Evolutionary conservation across 2,329 filamentous ascomycete genomes (phyloP), one percentile per base, ranked within the genome.

Genomic region (Fusarium sp.): DNA sequence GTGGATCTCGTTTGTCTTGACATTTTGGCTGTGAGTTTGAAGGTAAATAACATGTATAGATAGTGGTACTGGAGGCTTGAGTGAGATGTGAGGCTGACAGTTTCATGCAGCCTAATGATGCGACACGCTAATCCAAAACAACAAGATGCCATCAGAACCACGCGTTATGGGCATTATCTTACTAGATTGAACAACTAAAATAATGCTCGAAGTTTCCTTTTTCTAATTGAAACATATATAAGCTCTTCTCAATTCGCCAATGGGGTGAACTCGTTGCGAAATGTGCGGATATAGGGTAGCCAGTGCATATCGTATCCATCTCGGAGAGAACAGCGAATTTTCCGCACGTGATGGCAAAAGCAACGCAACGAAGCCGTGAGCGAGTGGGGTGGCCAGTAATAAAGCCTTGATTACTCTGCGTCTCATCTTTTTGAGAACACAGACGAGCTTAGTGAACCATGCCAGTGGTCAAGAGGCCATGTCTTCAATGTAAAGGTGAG

Each of bases 401-500:
- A 45, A 56, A 46, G 28, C 48, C 34, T 51, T 5, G 49, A 63
- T 58, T 50, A 67, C 53, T 42, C 33, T 52, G 28, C 22, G 7
- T 45, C 24, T 31, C 50, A 59, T 36, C 42, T 26, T 20, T 34
- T 31, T 15, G 20, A 33, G 9, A 15, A 22, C 7, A 8, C 8
- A 10, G 0, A 10, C 6, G 17, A 28, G 10, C 9, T 28, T 22
- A 54, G 18, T 44, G 43, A 62, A 73, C 65, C 15, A 79, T 79
- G 78, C 77, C 77, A 61, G 69, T 74, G 49, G 74, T 76, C 36
- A 78, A 78, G 63, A 74, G 74, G 53, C 78, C 78, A 50, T 79
- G 78, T 58, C 62, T 76, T 36, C 78, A 79, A 43, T 79, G 78
- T 74, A 79, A 78, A 79, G 78, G 78, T 78, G 59, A 56, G 20